Percentiles rank a stretch among this genome's conserved stretches.
Evolutionary conservation across 176 grass and related monocot genomes (phyloP).

Genomic region (Rhynchospora tenuis): DNA sequence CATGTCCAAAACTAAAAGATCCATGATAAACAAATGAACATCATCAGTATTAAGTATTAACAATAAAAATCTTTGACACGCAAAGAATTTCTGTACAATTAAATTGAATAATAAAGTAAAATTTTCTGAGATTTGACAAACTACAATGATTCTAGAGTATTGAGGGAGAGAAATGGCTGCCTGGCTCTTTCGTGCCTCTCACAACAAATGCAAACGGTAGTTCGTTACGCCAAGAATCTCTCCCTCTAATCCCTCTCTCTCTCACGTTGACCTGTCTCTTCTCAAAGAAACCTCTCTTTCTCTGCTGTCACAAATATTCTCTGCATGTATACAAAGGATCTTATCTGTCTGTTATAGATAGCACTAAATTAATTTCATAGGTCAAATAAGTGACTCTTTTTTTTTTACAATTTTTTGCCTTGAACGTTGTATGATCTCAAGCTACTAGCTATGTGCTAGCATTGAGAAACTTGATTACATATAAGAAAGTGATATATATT

Average conservation of each 20-base stretch:
- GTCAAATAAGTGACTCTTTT: not conserved
- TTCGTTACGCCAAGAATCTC: conserved; percentile 31
- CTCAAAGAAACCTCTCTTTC: not conserved
- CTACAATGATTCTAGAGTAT: not conserved
- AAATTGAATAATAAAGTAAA: not conserved
- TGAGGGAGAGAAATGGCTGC: not conserved
- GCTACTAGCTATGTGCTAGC: not conserved
- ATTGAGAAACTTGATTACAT: not conserved
- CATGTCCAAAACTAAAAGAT: no score
- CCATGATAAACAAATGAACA: no score
- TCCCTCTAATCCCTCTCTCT: not conserved
- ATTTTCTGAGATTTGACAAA: not conserved
- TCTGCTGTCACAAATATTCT: not conserved
- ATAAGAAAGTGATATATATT: not conserved
- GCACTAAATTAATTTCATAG: not conserved
- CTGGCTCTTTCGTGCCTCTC: conserved; percentile 18
- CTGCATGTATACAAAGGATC: not conserved
- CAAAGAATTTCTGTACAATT: not conserved
- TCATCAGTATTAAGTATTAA: no score
- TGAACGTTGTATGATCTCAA: not conserved
- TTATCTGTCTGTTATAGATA: not conserved
- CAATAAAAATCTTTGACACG: not conserved
- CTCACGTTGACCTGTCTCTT: not conserved
- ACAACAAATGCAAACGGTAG: conserved; percentile 13
- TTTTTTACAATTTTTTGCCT: no score